Conservation (phyloP, 305 asterid species). For the Fraxinus greggii region DNA sequence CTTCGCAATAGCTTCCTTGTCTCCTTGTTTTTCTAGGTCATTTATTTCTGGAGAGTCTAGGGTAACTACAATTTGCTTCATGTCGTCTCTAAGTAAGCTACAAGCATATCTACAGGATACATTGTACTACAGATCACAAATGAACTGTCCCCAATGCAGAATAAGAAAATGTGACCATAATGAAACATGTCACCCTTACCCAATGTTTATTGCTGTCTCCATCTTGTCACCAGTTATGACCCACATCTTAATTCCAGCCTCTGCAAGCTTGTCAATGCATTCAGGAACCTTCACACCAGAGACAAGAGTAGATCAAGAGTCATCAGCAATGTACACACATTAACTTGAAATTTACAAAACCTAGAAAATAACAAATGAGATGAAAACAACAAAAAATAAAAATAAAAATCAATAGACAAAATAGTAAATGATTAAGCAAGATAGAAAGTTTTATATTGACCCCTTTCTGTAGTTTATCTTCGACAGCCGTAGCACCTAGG, state of each 20-base stretch:
- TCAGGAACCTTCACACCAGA: slow-evolving; percentile 70
- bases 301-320: slow-evolving; percentile 8
- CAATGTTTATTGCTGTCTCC: slow-evolving; percentile 95
- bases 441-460: slow-evolving; percentile 39
- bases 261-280: slow-evolving; percentile 75
- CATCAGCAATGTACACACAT: not conserved
- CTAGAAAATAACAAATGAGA: not conserved
- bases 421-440: not conserved
- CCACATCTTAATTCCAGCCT: slow-evolving; percentile 86
- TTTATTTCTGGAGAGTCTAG: slow-evolving; percentile 63
- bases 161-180: slow-evolving; percentile 1
- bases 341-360: not conserved
- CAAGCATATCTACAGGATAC: slow-evolving; percentile 68
- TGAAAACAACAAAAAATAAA: not conserved
- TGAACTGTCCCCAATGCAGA: not conserved
- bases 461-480: slow-evolving; percentile 97
- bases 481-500: slow-evolving; percentile 98
- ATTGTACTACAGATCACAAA: slow-evolving; percentile 10
- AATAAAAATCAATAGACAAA: not conserved
- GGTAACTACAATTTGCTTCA: slow-evolving; percentile 79
- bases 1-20: slow-evolving; percentile 66
- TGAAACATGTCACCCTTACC: slow-evolving; percentile 40
- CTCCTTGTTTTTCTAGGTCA: slow-evolving; percentile 64
- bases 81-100: slow-evolving; percentile 80
- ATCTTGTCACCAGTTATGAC: slow-evolving; percentile 94